Conservation (phyloP, 495 filamentous ascomycete genomes). For the Apiosordaria backusii region DNA sequence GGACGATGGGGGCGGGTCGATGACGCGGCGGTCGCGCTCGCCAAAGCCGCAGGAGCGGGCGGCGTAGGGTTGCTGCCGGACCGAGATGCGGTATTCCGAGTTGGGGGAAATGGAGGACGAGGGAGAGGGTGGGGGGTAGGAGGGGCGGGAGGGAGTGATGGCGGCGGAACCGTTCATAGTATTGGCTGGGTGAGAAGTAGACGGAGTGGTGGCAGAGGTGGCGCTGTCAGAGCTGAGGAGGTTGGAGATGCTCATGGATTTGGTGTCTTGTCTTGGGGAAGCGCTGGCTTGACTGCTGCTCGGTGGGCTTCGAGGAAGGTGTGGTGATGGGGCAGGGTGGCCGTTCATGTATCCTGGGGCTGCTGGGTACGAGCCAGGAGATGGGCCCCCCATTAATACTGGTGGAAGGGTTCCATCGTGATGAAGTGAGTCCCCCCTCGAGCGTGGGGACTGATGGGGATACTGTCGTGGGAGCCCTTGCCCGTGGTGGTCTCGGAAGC, state of each 20-base stretch:
- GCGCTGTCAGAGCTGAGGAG: conserved; percentile 38
- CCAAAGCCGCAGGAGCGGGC: conserved; percentile 93
- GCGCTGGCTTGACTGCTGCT: conserved; percentile 26
- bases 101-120: conserved; percentile 7
- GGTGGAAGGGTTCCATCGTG: conserved; percentile 19
- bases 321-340: conserved; percentile 12
- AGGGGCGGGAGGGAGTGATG: conserved; percentile 31
- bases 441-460: conserved; percentile 24
- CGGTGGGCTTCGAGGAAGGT: conserved; percentile 26
- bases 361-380: conserved; percentile 17
- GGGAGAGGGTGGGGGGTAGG: conserved; percentile 34
- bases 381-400: conserved; percentile 7
- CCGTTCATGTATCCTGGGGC: conserved; percentile 9
- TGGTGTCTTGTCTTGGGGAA: conserved; percentile 33
- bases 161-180: conserved; percentile 8
- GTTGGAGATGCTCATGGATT: conserved; percentile 47
- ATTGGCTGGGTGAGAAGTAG: neutral
- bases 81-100: conserved; percentile 50
- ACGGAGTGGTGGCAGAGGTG: conserved; percentile 26
- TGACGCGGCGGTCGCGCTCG: conserved; percentile 86
- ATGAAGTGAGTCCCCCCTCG: conserved; percentile 22
- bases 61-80: conserved; percentile 87
- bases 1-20: conserved; percentile 95
- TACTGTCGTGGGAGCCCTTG: conserved; percentile 23
- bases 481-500: conserved; percentile 22